Base-by-base conservation (phyloP, 495 filamentous ascomycete genomes). In the Penicillium ochrochloron region DNA sequence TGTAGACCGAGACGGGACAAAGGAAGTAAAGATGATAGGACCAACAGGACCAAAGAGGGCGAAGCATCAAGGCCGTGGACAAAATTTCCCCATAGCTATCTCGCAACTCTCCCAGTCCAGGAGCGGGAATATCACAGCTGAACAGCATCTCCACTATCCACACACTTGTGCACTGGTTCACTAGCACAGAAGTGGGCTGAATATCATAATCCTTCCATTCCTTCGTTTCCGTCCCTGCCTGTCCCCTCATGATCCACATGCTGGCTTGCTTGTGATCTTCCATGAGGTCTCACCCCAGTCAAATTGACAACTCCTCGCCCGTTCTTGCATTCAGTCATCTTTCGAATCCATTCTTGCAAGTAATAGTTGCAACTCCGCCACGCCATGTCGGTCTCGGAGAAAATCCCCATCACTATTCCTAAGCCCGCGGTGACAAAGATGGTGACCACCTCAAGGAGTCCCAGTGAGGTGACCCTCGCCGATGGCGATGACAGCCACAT, bases 361-460 rank as follows among this genome's bases (percentile, higher is more conserved):
- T 27, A 27, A 2, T 37, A 23, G 5, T 52, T 62, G 50, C 60
- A 51, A 27, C 41, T 19, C 60, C 37, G 44, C 27, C 60, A 62
- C 46, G 65, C 48, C 66, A 76, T 76, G 74, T 75, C 73, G 57
- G 60, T 52, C 44, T 65, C 64, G 15, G 73, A 75, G 57, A 60
- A 76, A 63, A 61, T 21, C 21, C 63, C 66, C 21, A 64, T 72
- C 41, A 41, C 69, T 14, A 50, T 73, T 29, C 53, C 73, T 17
- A 64, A 66, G 33, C 74, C 76, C 10, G 69, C 46, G 9, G 19
- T 60, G 8, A 39, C 46, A 53, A 53, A n/a, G 46, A 50, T 64
- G 51, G 59, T 71, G 3, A 57, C 55, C 11, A 65, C 50, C 27
- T 61, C 70, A 15, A 34, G 60, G 12, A 66, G 55, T 21, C 63